phyloP scores from a whole-genome alignment of 306 rosid genomes.

The Canavalia ensiformis region DNA sequence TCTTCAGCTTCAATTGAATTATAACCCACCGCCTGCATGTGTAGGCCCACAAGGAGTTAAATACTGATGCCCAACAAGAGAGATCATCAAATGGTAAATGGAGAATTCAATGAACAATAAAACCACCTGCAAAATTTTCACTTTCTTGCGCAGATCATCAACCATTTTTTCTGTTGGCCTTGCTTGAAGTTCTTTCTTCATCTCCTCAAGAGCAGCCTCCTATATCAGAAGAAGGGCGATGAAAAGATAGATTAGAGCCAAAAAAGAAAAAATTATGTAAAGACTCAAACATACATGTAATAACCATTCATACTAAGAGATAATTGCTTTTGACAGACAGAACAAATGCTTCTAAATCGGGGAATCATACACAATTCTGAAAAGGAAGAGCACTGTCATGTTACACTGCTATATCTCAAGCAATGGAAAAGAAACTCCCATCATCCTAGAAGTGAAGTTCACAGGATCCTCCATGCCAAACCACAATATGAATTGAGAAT shows the following conservation, averaged over 20 bases:
- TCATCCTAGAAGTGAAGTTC: constrained; percentile 17
- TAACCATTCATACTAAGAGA: not conserved
- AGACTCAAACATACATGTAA: not conserved
- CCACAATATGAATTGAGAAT: constrained; percentile 18
- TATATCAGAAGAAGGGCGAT: constrained; percentile 45
- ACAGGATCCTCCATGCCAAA: constrained; percentile 29
- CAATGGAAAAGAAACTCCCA: constrained; percentile 31
- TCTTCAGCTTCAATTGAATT: constrained; percentile 99
- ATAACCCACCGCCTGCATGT: constrained; percentile 89
- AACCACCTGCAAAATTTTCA: constrained; percentile 92
- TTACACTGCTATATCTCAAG: constrained; percentile 27
- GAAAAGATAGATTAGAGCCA: constrained; percentile 28
- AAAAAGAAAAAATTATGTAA: not conserved
- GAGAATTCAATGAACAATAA: constrained; percentile 26
- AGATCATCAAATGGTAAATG: constrained; percentile 32
- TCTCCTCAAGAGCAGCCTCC: constrained; percentile 79
- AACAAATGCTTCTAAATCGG: constrained; percentile 10
- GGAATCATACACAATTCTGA: constrained; percentile 12
- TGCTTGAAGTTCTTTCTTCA: constrained; percentile 87
- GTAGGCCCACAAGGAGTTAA: constrained; percentile 44
- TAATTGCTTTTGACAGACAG: constrained; percentile 5
- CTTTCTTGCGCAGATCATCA: constrained; percentile 90
- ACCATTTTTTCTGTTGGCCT: constrained; percentile 89
- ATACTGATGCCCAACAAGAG: constrained; percentile 34
- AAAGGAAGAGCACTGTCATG: constrained; percentile 32